Evolutionary conservation across 2,329 filamentous ascomycete genomes (phyloP), one percentile per base, ranked within the genome.

Genomic region (Aspergillus ibericus): DNA sequence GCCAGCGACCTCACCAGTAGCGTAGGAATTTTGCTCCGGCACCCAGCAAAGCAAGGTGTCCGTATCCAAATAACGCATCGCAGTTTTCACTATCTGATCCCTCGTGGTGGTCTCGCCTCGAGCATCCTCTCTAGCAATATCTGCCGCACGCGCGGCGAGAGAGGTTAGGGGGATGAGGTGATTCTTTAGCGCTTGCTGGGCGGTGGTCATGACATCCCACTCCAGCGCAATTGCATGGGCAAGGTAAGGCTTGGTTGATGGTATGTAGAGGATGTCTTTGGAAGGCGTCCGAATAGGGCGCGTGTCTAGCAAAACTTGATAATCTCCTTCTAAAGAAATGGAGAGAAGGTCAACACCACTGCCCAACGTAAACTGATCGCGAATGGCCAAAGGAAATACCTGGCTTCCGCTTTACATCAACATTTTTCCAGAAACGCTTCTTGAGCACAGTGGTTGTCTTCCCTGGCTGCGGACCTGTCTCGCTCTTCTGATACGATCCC

Each of bases 31-130:
- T 56, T 78, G 77, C 68, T 81, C 82, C 0, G 88, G 88, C 16
- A 86, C 92, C 91, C 92, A 96, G 83, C 93, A 98, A 1, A 99
- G 85, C 35, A 98, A 79, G 0, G 91, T 93, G 77, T 99, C 95
- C 1, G 95, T 98, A 68, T 92, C 88, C 25, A 99, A 83, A 75
- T 98, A 98, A 48, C 89, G 85, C 82, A 98, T 84, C 53, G 95
- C 78, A 63, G 86, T 88, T 16, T 79, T 81, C 15, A 89, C 78
- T 48, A 97, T 87, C 40, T 83, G 79, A 0, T 83, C 72, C 35
- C 93, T 83, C 36, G 89, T 81, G 22, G 81, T 79, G 15, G 69
- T 72, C 38, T 80, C 74, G 3, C 80, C 81, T 9, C 75, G 64
- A 0, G 72, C 72, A 65, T 96, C 91, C 65, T 92, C 88, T 18